Evolutionary conservation across 495 filamentous ascomycete genomes (phyloP).

Genomic region (Stereocaulon alpinum): DNA sequence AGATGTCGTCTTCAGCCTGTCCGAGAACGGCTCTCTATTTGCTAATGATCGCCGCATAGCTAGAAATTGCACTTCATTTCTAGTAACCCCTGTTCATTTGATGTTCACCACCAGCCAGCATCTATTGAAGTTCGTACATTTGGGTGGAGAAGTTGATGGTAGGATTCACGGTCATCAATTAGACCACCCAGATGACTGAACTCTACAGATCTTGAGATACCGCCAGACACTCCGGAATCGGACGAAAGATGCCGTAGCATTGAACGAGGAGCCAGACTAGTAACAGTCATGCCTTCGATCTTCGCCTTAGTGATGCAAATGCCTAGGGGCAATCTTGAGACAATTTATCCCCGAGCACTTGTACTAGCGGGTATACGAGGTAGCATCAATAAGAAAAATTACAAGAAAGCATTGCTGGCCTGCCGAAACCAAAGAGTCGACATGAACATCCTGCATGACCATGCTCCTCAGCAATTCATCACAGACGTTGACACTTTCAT

Average conservation of each 20-base stretch:
- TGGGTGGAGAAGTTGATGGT: constrained; percentile 55
- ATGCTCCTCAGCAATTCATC: constrained; percentile 75
- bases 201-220: constrained; percentile 62
- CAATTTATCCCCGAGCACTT: constrained; percentile 85
- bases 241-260: constrained; percentile 90
- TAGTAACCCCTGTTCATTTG: constrained; percentile 70
- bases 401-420: constrained; percentile 69
- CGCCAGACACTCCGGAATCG: constrained; percentile 75
- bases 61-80: constrained; percentile 84
- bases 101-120: constrained; percentile 88
- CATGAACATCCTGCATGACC: constrained; percentile 96
- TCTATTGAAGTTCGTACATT: constrained; percentile 84
- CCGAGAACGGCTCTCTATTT: constrained; percentile 64
- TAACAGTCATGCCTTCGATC: constrained; percentile 80
- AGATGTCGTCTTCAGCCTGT: constrained; percentile 50
- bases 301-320: constrained; percentile 81
- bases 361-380: constrained; percentile 79
- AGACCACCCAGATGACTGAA: not conserved
- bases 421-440: constrained; percentile 92
- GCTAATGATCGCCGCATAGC: constrained; percentile 62
- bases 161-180: constrained; percentile 6
- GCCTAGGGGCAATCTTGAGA: constrained; percentile 91
- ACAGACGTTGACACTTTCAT: constrained; percentile 64
- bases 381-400: constrained; percentile 68
- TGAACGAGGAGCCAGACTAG: constrained; percentile 75